A percentile compares a stretch with the other conserved stretches of the same genome.
Conservation (phyloP, 768 basidiomycete species). For the Tricholoma hemisulphureum region DNA sequence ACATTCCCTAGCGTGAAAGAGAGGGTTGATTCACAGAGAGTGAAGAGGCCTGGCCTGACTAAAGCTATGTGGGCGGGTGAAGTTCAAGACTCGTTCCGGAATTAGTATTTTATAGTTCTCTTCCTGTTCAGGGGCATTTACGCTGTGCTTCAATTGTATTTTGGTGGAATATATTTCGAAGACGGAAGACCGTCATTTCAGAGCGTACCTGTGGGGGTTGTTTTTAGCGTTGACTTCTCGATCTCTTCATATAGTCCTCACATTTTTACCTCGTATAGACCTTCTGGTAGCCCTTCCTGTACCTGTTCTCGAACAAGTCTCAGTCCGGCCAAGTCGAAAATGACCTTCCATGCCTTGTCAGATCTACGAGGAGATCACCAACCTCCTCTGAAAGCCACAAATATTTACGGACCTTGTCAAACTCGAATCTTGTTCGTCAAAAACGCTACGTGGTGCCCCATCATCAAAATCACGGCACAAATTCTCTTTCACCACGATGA, state of each 20-base stretch:
- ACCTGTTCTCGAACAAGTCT: constrained; percentile 68
- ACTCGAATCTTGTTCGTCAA: constrained; percentile 88
- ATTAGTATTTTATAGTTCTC: not conserved
- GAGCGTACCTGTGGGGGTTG: constrained; percentile 50
- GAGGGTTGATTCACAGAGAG: constrained; percentile 40
- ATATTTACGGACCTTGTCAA: constrained; percentile 65
- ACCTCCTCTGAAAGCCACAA: not conserved
- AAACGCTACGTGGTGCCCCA: constrained; percentile 51
- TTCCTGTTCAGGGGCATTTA: not conserved
- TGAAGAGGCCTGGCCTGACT: constrained; percentile 46
- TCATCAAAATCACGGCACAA: constrained; percentile 59
- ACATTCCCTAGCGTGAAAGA: constrained; percentile 61
- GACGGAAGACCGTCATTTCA: constrained; percentile 39
- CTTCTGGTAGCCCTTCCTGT: constrained; percentile 81
- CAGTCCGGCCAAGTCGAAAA: constrained; percentile 75
- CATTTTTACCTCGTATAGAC: constrained; percentile 86
- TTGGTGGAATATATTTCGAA: not conserved
- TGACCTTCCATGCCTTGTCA: constrained; percentile 73
- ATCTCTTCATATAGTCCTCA: constrained; percentile 32
- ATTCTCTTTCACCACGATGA: constrained; percentile 94
- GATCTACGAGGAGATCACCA: constrained; percentile 51
- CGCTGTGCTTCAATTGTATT: not conserved
- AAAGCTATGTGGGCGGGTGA: constrained; percentile 47
- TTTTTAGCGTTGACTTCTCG: not conserved
- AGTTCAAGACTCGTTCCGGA: constrained; percentile 2